Base-by-base conservation (phyloP, 2,329 filamentous ascomycete species). In the Colletotrichum spinosum region DNA sequence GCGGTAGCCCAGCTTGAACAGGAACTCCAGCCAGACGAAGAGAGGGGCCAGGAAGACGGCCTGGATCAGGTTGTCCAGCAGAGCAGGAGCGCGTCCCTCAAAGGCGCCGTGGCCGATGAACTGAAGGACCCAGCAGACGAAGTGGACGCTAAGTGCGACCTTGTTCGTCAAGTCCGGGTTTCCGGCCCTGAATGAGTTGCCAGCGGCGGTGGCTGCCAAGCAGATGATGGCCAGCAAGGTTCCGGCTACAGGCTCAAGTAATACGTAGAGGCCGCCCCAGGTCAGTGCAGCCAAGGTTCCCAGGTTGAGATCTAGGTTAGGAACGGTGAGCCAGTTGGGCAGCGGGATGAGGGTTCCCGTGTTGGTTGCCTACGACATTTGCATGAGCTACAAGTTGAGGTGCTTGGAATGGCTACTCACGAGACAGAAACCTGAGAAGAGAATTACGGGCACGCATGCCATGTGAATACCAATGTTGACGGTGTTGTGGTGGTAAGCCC, bases 21-120 rank as follows among this genome's bases (percentile, higher is more conserved):
- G 84, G 33, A 97, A 80, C 81, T 98, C 94, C 72, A 99, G 91
- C 92, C 96, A 99, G 64, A 98, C 95, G 72, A 98, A 99, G 73
- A 99, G 91, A 8, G 96, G 96, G 0, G 96, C 96, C 33, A 98
- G 84, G 74, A 98, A 95, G 69, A 98, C 78, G 35, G 96, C 94
- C 79, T 98, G 96, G 52, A 97, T 84, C 46, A 98, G 80, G 74
- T 97, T 98, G 79, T 98, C 94, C 52, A 98, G 81, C 69, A 98
- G 81, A 5, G 94, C 95, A 8, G 95, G 96, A 3, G 94, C 93
- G 56, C 95, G 88, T 17, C 92, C 89, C 79, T 98, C 96, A 71
- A 93, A 98, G 55, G 86, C 88, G 42, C 94, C 94, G 74, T 99
- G 96, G 35, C 96, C 96, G 55, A 98, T 72, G 74, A 99, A 97